phyloP scores from a whole-genome alignment of 257 asterid genomes.

The Nicotiana noctiflora region DNA sequence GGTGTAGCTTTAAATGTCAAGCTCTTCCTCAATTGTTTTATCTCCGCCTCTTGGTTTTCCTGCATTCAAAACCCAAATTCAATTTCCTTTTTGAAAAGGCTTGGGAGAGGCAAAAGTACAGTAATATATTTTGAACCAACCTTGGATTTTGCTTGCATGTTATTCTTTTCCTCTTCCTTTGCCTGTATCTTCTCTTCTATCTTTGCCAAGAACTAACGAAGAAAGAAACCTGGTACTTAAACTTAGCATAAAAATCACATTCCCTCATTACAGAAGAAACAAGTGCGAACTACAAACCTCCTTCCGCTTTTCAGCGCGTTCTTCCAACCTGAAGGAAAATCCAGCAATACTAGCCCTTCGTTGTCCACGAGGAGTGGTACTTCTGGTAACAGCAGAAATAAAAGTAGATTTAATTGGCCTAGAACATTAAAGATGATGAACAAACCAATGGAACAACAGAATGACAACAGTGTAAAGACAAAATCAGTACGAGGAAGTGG shows the following conservation, averaged over 20 bases:
- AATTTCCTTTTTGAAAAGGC: background rate
- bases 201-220: constrained; percentile 66
- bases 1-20: constrained; percentile 84
- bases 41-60: constrained; percentile 80
- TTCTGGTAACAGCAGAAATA: constrained; percentile 23
- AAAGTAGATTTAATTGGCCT: background rate
- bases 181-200: constrained; percentile 84
- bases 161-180: constrained; percentile 54
- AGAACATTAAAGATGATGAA: constrained; percentile 10
- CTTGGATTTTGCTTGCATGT: constrained; percentile 74
- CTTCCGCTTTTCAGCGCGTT: constrained; percentile 52
- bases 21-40: constrained; percentile 69
- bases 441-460: background rate
- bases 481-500: constrained; percentile 59
- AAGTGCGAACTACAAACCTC: constrained; percentile 9
- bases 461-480: background rate
- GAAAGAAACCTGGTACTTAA: background rate
- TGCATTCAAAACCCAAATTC: constrained; percentile 15
- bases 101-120: background rate
- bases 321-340: constrained; percentile 66
- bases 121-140: constrained; percentile 19
- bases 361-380: constrained; percentile 41
- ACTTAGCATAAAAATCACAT: background rate
- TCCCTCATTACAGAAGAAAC: background rate
- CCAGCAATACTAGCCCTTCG: constrained; percentile 37